phyloP scores from a whole-genome alignment of 257 asterid genomes.

The Misopates orontium region DNA sequence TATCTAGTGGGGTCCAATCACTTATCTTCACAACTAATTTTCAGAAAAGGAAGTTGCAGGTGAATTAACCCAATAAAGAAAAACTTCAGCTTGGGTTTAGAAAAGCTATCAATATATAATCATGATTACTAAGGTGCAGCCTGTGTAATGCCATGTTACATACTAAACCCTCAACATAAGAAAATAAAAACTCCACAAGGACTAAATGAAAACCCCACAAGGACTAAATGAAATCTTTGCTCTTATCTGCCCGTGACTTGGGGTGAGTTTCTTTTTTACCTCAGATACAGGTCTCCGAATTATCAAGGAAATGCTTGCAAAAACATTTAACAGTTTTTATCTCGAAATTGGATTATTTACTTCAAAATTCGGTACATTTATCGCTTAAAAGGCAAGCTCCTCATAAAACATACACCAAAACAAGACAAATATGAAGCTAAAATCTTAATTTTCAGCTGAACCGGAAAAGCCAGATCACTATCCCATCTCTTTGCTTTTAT shows the following conservation, averaged over 20 bases:
- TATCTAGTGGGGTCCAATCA: background rate
- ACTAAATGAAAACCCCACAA: background rate
- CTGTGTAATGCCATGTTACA: background rate
- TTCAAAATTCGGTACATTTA: too few species aligned
- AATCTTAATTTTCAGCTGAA: background rate
- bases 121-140: background rate
- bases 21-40: background rate
- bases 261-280: background rate
- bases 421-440: too few species aligned
- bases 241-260: background rate
- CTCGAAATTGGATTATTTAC: too few species aligned
- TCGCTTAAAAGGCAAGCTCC: too few species aligned
- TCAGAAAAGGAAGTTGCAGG: slow-evolving; percentile 3
- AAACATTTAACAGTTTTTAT: too few species aligned
- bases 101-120: background rate
- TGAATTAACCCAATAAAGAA: slow-evolving; percentile 5
- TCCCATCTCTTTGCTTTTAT: background rate
- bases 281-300: background rate
- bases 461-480: slow-evolving; percentile 10
- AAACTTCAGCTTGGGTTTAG: background rate
- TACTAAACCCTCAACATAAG: too few species aligned
- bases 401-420: too few species aligned
- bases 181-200: too few species aligned
- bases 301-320: background rate
- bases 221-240: background rate